Base-by-base conservation (phyloP, 192 early-diverging fungal genomes). In the Gonapodya sp. region DNA sequence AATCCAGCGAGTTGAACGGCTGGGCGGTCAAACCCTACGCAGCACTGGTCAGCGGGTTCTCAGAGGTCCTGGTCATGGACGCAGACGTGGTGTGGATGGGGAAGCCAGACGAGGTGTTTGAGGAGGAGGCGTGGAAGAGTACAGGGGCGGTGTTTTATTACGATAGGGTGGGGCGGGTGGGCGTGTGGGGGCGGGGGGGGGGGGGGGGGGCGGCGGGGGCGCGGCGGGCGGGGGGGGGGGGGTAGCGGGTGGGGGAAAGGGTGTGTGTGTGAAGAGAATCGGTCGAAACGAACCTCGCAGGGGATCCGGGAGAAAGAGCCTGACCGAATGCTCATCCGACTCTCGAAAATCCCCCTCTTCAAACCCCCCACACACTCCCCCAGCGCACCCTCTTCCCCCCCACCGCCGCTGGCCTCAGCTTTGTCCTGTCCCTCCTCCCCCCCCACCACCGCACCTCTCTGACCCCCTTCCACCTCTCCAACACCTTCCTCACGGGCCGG, bases 21-120 rank as follows among this genome's bases (percentile, higher is more conserved):
- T 93, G 92, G 92, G 84, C 88, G 1, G 84, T 92, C 37, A 94
- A 94, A 80, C 89, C 93, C 0, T 93, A 86, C 87, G 88, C 93
- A 0, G 79, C 92, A 34, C 36, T 94, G 16, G 91, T 91, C 0
- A 87, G 87, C 1, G 84, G 79, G 31, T 94, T 92, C 86, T 79
- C 83, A 46, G 86, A 93, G 34, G 86, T 87, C 18, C 90, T 94
- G 74, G 82, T 94, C 79, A 85, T 93, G 79, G 93, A 94, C 83
- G 88, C 93, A 24, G 93, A 94, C 82, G 91, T 89, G 0, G 82
- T 91, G 34, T 92, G 93, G 73, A 79, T 94, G 36, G 86, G 89
- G 79, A 83, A 88, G 81, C 93, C 93, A 0, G 87, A 83, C 34
- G 82, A 81, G 0, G 36, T 92, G 31, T 91, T 92, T 82, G 46